These are phyloP conservation scores for Pyracantha coccinea DNA, from an alignment of 331 rosid species.

Conservation along the genomic window DNA sequence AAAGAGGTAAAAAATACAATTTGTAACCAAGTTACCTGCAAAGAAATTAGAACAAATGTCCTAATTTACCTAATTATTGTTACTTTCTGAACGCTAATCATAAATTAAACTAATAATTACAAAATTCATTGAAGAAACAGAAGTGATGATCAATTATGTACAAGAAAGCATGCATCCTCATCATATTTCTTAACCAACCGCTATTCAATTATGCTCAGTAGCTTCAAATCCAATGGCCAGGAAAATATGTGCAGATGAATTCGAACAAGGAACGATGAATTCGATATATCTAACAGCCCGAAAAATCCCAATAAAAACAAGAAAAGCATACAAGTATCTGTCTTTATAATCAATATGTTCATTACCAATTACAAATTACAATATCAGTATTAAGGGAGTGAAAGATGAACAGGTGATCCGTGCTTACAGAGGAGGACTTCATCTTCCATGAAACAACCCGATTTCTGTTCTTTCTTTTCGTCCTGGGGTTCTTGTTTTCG, in stretches of 20 bases:
- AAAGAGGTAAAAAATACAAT: background rate
- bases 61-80: background rate
- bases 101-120: no score
- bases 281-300: background rate
- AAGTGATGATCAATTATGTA: no score
- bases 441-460: background rate
- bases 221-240: no score
- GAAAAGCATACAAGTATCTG: background rate
- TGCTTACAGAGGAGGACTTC: conserved; percentile 9
- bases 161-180: no score
- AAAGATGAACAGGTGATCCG: background rate
- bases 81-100: background rate
- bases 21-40: background rate
- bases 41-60: background rate
- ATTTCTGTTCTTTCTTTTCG: background rate
- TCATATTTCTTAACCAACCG: no score
- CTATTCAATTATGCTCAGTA: background rate
- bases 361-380: background rate
- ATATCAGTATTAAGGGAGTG: background rate
- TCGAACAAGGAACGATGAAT: background rate
- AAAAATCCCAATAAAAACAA: background rate
- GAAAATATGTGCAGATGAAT: background rate
- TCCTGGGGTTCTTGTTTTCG: background rate
- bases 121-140: no score
- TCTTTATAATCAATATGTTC: background rate